Percentiles rank a stretch among this genome's conserved stretches.
These are phyloP conservation scores for Thozetella sp. DNA, from an alignment of 495 filamentous ascomycete genomes.

Conservation along the genomic window DNA sequence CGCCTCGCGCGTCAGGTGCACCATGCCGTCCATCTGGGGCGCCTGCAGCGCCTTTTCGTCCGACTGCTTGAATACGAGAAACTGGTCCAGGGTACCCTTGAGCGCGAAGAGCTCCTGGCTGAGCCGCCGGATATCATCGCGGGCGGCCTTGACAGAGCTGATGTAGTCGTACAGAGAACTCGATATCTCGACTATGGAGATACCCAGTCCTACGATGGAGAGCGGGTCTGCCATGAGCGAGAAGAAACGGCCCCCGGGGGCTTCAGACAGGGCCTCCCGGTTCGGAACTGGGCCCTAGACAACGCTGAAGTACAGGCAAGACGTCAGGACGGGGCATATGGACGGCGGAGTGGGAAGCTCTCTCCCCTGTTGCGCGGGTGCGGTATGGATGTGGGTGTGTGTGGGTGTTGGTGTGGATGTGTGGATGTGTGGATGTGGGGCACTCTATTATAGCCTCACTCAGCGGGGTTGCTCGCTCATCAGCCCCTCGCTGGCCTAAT, in stretches of 20 bases:
- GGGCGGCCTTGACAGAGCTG: background rate
- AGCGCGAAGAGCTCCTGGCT: slow-evolving; percentile 6
- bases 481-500: no score
- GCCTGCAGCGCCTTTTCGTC: background rate
- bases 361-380: no score
- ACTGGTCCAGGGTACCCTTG: slow-evolving; percentile 4
- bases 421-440: no score
- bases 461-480: no score
- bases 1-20: slow-evolving; percentile 1
- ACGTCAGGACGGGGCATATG: no score
- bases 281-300: no score
- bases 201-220: background rate
- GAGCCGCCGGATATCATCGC: slow-evolving; percentile 1
- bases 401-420: no score
- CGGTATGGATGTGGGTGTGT: no score
- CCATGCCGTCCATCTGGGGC: slow-evolving; percentile 1
- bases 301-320: no score
- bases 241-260: background rate
- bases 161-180: slow-evolving; percentile 1
- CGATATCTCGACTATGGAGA: background rate
- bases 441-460: no score
- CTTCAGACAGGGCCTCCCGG: no score
- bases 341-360: no score
- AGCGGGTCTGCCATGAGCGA: slow-evolving; percentile 1
- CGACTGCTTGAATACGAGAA: slow-evolving; percentile 1